A percentile compares a stretch with the other conserved stretches of the same genome.
These are phyloP conservation scores for Lichtheimia hyalospora DNA, from an alignment of 371 early-diverging fungal species.

Conservation along the genomic window DNA sequence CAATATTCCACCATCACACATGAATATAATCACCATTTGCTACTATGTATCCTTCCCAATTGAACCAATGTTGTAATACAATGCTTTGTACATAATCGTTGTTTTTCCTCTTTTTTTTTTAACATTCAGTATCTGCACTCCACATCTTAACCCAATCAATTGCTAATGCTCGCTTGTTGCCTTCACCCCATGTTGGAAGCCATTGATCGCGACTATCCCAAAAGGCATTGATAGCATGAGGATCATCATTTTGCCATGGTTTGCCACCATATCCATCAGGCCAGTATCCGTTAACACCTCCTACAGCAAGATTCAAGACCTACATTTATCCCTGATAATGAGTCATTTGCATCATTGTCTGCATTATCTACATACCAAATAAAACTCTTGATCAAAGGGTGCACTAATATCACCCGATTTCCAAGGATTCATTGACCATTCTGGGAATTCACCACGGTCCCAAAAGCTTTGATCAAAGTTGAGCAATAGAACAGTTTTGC, in stretches of 20 bases:
- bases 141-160: conserved; percentile 60
- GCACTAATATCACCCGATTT: conserved; percentile 48
- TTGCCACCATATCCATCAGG: conserved; percentile 48
- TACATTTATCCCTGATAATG: conserved; percentile 8
- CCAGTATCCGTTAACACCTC: conserved; percentile 65
- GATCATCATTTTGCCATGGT: conserved; percentile 55
- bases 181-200: conserved; percentile 58
- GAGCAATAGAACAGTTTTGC: conserved; percentile 51
- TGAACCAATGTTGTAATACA: background rate
- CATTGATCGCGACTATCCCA: conserved; percentile 49
- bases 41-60: background rate
- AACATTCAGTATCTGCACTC: conserved; percentile 30
- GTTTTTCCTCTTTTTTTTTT: conserved; percentile 6
- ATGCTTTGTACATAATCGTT: background rate
- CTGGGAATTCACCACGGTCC: conserved; percentile 47
- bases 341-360: background rate
- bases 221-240: conserved; percentile 53
- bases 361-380: conserved; percentile 41
- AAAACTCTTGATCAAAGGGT: conserved; percentile 70
- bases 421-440: conserved; percentile 57
- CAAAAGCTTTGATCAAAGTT: conserved; percentile 52
- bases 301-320: conserved; percentile 72
- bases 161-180: conserved; percentile 52
- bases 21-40: background rate
- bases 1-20: background rate